Evolutionary conservation across 306 rosid genomes (phyloP).

Genomic region (Vicia sativa): DNA sequence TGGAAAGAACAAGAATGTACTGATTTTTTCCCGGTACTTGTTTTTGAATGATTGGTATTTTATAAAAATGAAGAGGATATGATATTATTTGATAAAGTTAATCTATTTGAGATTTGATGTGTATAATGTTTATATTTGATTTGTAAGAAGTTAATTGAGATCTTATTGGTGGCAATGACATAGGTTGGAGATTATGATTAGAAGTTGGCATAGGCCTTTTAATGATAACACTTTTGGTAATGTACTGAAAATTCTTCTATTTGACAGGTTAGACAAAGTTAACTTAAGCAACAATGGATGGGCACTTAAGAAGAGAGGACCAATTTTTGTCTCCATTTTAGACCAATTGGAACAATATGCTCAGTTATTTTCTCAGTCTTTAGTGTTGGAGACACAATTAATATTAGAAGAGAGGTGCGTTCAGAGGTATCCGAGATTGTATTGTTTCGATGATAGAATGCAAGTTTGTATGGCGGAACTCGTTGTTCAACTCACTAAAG

Average conservation of each 20-base stretch:
- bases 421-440: too few species aligned
- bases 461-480: too few species aligned
- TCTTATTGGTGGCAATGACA: not conserved
- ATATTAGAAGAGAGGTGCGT: slow-evolving; percentile 73
- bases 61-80: not conserved
- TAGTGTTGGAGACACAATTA: slow-evolving; percentile 56
- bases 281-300: slow-evolving; percentile 64
- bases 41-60: not conserved
- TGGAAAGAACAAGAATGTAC: not conserved
- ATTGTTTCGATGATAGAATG: too few species aligned
- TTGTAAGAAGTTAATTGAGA: too few species aligned
- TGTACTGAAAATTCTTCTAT: not conserved
- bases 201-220: slow-evolving; percentile 66
- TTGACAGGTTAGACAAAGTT: slow-evolving; percentile 77
- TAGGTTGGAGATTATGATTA: slow-evolving; percentile 99
- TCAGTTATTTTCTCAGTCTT: slow-evolving; percentile 64
- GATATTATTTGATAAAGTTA: not conserved
- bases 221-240: slow-evolving; percentile 3
- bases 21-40: not conserved
- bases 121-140: slow-evolving; percentile 1
- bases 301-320: slow-evolving; percentile 93
- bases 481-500: too few species aligned
- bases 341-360: slow-evolving; percentile 73
- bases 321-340: slow-evolving; percentile 83
- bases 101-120: not conserved